Evolutionary conservation across 2,329 filamentous ascomycete species (phyloP).

Genomic region (Catunica adiposa): DNA sequence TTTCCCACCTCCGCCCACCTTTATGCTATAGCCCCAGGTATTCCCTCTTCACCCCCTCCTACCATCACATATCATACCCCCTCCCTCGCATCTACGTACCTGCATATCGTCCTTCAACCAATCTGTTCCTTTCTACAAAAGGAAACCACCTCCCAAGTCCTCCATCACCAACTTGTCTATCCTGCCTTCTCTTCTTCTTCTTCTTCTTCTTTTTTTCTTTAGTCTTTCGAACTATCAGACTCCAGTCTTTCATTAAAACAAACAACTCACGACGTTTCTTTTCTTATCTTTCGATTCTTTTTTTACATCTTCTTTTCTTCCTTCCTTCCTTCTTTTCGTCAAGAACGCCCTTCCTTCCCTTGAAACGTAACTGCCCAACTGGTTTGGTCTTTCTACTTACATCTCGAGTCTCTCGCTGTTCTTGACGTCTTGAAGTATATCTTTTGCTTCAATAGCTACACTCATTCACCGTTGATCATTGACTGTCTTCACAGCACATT

Average conservation of each 20-base stretch:
- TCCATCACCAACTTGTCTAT: not conserved
- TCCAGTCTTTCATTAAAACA: slow-evolving; percentile 35
- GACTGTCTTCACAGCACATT: too few species aligned
- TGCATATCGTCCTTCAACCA: too few species aligned
- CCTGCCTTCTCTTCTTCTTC: not conserved
- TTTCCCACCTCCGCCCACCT: not conserved
- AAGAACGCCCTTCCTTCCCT: not conserved
- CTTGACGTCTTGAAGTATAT: not conserved
- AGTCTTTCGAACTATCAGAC: slow-evolving; percentile 27
- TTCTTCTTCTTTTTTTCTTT: not conserved
- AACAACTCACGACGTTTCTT: not conserved
- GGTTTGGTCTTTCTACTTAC: not conserved
- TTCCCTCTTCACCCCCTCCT: not conserved
- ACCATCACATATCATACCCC: not conserved
- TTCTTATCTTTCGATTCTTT: slow-evolving; percentile 8
- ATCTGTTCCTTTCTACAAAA: not conserved
- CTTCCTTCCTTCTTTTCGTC: not conserved
- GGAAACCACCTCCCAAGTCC: not conserved
- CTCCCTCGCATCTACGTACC: not conserved
- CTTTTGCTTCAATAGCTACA: not conserved
- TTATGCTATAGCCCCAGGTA: not conserved
- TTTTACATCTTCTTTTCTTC: not conserved
- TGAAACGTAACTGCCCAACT: not conserved
- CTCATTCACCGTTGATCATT: too few species aligned
- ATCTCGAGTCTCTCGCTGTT: not conserved